These are phyloP conservation scores for Chaetomidium leptoderma DNA, from an alignment of 495 filamentous ascomycete genomes.

Conservation along the genomic window DNA sequence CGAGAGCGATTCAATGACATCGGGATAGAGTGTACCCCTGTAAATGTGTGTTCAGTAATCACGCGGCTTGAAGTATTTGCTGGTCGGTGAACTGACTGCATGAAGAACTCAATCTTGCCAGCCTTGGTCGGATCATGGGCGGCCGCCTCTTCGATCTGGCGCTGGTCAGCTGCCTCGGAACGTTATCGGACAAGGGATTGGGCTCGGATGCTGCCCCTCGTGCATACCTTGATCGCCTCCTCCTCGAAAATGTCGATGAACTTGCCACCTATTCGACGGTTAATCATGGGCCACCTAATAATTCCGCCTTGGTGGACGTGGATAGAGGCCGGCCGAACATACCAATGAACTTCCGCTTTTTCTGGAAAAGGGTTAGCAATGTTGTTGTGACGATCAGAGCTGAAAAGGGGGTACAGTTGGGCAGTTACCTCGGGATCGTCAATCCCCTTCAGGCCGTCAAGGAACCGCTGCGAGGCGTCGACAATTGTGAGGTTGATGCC, in stretches of 20 bases:
- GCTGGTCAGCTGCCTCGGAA: neutral
- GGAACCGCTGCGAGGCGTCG: constrained; percentile 72
- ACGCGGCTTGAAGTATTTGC: neutral
- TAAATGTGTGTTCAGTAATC: constrained; percentile 12
- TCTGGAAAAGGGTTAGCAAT: constrained; percentile 24
- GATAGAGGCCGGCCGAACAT: constrained; percentile 11
- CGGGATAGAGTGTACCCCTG: constrained; percentile 40
- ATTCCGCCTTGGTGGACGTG: too few relatives aligned
- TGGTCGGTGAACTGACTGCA: constrained; percentile 21
- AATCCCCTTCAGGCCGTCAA: constrained; percentile 68
- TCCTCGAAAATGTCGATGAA: constrained; percentile 89
- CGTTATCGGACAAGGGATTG: neutral
- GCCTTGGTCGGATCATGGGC: constrained; percentile 51
- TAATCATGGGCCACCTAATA: constrained; percentile 6
- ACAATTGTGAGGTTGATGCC: constrained; percentile 89
- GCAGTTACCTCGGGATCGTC: constrained; percentile 62
- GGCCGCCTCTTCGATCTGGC: constrained; percentile 60
- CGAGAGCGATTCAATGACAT: constrained; percentile 76
- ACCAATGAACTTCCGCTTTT: constrained; percentile 91
- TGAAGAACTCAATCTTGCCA: constrained; percentile 26
- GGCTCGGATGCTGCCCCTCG: neutral
- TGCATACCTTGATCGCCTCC: constrained; percentile 56
- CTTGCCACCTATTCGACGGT: constrained; percentile 19
- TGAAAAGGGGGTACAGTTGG: neutral
- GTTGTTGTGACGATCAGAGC: neutral